A percentile compares a stretch with the other conserved stretches of the same genome.
phyloP scores from a whole-genome alignment of 495 filamentous ascomycete genomes.

The Podospora tetraspora region DNA sequence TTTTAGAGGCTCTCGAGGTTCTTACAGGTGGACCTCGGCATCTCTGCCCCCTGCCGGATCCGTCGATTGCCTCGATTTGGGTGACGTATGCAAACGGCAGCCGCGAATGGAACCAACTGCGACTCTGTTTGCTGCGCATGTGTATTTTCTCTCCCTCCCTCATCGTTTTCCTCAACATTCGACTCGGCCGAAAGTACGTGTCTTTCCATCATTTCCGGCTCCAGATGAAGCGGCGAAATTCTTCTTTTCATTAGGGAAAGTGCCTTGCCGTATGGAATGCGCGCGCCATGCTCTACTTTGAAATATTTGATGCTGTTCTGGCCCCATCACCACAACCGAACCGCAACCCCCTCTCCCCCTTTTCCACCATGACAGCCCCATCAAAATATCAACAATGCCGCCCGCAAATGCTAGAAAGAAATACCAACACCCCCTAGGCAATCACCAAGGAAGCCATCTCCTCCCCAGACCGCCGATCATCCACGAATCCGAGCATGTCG shows the following conservation, averaged over 20 bases:
- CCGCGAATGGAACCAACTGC: not conserved
- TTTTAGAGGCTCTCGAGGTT: not conserved
- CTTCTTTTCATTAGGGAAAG: not conserved
- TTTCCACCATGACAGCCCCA: not conserved
- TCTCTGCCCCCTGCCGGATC: not conserved
- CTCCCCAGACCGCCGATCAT: not conserved
- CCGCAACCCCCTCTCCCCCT: not conserved
- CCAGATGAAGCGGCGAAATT: not conserved
- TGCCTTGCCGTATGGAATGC: too few relatives aligned
- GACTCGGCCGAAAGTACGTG: not conserved
- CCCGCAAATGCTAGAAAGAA: slow-evolving; percentile 5
- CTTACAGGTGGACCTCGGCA: not conserved
- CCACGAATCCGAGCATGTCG: not conserved
- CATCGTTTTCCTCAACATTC: not conserved
- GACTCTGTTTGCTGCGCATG: not conserved
- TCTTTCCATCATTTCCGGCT: not conserved
- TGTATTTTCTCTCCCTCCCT: not conserved
- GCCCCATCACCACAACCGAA: too few relatives aligned
- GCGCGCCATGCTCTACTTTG: not conserved
- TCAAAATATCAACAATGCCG: not conserved
- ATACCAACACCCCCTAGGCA: not conserved
- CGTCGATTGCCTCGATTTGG: not conserved
- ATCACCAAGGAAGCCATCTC: not conserved
- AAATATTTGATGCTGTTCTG: not conserved
- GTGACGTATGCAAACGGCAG: not conserved